A percentile compares a stretch with the other conserved stretches of the same genome.
phyloP scores from a whole-genome alignment of 306 rosid genomes.

The Dalbergia cultrata region DNA sequence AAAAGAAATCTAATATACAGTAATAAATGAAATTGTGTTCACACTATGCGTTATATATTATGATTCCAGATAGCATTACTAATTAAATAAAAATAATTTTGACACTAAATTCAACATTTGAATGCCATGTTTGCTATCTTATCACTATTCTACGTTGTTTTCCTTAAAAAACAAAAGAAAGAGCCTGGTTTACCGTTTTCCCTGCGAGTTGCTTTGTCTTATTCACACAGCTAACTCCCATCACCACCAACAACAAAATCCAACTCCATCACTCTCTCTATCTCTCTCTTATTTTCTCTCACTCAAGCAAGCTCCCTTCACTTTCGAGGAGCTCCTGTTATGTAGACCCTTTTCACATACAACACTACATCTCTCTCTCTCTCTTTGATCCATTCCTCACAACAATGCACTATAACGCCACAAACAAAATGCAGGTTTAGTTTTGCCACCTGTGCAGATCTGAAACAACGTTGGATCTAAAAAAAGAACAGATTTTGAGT shows the following conservation, averaged over 20 bases:
- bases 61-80: no score
- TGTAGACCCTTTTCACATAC: slow-evolving; percentile 38
- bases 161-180: neutral
- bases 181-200: slow-evolving; percentile 39
- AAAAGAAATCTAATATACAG: no score
- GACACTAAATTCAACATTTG: no score
- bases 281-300: slow-evolving; percentile 28
- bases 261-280: slow-evolving; percentile 22
- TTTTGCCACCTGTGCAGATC: slow-evolving; percentile 49
- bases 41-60: no score
- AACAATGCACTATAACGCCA: slow-evolving; percentile 24
- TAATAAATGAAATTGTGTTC: no score
- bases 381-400: slow-evolving; percentile 4
- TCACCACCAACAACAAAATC: slow-evolving; percentile 43
- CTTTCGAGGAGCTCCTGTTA: slow-evolving; percentile 21
- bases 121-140: neutral
- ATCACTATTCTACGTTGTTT: neutral
- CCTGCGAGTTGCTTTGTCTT: slow-evolving; percentile 57
- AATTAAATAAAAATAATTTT: no score
- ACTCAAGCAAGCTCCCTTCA: slow-evolving; percentile 16
- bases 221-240: slow-evolving; percentile 50
- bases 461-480: slow-evolving; percentile 47
- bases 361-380: slow-evolving; percentile 8
- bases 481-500: slow-evolving; percentile 48
- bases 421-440: slow-evolving; percentile 21